Base-by-base conservation (phyloP, 2,329 filamentous ascomycete species). In the Cladosporium sp. region DNA sequence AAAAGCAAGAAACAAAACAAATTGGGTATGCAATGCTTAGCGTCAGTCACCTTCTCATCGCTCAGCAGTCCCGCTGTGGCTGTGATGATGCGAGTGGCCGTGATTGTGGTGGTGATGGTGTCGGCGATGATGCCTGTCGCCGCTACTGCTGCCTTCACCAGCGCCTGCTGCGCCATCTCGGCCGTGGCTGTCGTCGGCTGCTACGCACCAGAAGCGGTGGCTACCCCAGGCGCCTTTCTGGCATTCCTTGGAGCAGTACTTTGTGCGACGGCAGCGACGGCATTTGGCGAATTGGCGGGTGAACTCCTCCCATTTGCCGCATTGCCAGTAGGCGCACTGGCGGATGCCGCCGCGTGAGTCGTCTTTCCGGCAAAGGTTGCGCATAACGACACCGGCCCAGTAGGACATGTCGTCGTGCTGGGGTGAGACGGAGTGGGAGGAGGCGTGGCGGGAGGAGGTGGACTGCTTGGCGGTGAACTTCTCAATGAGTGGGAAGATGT, bases 161-260 rank as follows among this genome's bases (percentile, higher is more conserved):
- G 40, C 42, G 34, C 42, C 43, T 11, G 17, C 63, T 37, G 59
- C 61, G 20, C 49, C 59, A 43, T 65, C 66, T 34, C 57, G 57
- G 22, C 64, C 63, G 36, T 65, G 60, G 45, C 63, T 59, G 25
- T 70, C 69, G 58, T 82, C 82, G 15, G 89, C 89, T 60, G 88
- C 87, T 60, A 94, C 88, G 73, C 94, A 99, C 94, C 94, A 99
- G 77, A 97, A 95, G 61, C 94, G 87, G 73, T 99, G 94, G 76
- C 92, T 97, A 28, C 94, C 92, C 94, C 94, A 99, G 9, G 94
- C 95, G 67, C 90, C 95, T 81, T 97, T 97, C 77, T 99, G 94
- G 76, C 94, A 99, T 75, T 99, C 94, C 76, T 99, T 99, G 83
- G 92, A 97, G 86, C 94, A 99, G 63, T 72, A 72, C 56, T 99